Percentiles rank a stretch among this genome's conserved stretches.
Conservation (phyloP, 805 yeast species). For the Sporopachydermia quercuum region DNA sequence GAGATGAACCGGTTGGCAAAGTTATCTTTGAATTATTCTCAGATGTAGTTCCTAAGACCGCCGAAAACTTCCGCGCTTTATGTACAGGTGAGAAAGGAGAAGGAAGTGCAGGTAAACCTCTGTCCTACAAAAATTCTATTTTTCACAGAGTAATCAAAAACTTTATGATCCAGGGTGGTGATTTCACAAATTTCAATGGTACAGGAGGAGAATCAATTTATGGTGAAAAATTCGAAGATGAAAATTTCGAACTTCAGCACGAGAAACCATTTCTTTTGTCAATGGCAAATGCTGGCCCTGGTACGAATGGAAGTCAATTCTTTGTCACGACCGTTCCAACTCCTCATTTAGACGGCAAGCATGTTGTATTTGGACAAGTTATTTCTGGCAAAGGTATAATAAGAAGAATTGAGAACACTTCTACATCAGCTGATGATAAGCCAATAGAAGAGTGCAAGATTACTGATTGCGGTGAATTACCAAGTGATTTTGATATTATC, state of each 20-base stretch:
- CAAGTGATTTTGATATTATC: conserved; percentile 38
- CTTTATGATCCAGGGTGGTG: conserved; percentile 94
- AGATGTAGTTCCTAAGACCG: conserved; percentile 74
- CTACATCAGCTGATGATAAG: conserved; percentile 50
- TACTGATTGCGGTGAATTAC: conserved; percentile 64
- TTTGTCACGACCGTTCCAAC: conserved; percentile 87
- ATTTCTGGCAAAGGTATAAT: conserved; percentile 69
- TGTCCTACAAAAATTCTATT: conserved; percentile 67
- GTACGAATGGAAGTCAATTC: conserved; percentile 92
- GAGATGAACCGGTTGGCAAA: conserved; percentile 56
- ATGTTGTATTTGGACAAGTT: conserved; percentile 91
- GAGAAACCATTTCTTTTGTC: conserved; percentile 78
- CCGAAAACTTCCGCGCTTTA: conserved; percentile 78
- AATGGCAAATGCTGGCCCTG: conserved; percentile 96
- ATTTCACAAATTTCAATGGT: conserved; percentile 59
- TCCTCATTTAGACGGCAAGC: conserved; percentile 91
- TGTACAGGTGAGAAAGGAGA: conserved; percentile 81
- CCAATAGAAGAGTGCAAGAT: conserved; percentile 63
- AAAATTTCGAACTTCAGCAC: conserved; percentile 63
- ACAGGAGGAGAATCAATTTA: conserved; percentile 77
- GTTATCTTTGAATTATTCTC: conserved; percentile 59
- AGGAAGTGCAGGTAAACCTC: conserved; percentile 45
- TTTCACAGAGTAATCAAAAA: conserved; percentile 80
- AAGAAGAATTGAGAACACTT: conserved; percentile 58
- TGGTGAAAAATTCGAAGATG: conserved; percentile 84